Evolutionary conservation across 768 basidiomycete genomes (phyloP), one percentile per base, ranked within the genome.

Genomic region (Boletus patriciae): DNA sequence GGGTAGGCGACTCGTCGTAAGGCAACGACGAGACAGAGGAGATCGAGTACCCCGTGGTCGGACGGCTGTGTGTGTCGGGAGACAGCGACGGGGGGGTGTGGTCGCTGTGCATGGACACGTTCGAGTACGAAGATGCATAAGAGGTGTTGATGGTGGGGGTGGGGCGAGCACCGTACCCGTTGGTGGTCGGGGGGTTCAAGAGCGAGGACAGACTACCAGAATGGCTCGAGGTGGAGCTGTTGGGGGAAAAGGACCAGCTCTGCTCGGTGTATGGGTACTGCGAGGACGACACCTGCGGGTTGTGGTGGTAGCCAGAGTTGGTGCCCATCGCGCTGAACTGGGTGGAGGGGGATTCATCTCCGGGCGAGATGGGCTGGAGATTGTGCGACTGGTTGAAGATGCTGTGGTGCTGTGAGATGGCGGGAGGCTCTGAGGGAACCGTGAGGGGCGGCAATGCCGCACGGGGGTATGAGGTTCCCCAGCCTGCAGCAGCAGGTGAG

Each of bases 21-120:
- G 85, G 80, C 61, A 90, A 68, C 19, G 88, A 90, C 1, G 87
- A 88, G 61, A 91, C 88, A 13, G 88, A 90, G 3, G 88, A 86
- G 54, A 91, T 89, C 38, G 91, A 92, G 71, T 93, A 93, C 18
- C 91, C 89, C 0, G 91, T 92, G 2, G 86, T 87, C 1, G 91
- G 91, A 49, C 91, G 85, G 72, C 88, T 90, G 50, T 70, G 69
- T 0, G 69, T 71, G 70, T 93, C 91, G 6, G 91, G 91, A 4
- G 91, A 92, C 61, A 90, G 71, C 9, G 78, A 76, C 1, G 88
- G 89, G 0, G 87, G 88, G 36, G 84, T 83, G 62, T 87, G 85
- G 58, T 85, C 83, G 42, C 79, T 78, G 67, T 84, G 81, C 78
- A 88, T 80, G 41, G 85, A 83, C 77, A 87, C 80, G 31, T 80